Evolutionary conservation across 176 grass and related monocot genomes (phyloP), one percentile per base, ranked within the genome.

Genomic region (Bromus sterilis): DNA sequence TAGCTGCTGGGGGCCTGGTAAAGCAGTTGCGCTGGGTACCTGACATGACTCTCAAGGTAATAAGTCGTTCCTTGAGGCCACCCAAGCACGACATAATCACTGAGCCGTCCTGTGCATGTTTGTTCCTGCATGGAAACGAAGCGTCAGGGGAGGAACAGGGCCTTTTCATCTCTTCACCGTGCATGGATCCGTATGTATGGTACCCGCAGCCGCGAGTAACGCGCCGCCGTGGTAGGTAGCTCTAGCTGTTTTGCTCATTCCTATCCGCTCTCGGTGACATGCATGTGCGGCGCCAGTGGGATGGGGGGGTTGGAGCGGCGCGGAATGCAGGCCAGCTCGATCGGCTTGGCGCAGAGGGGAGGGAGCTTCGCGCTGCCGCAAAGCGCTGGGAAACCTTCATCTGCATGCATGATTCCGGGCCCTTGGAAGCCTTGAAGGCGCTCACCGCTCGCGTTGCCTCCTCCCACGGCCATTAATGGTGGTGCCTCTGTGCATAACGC

Each of bases 311-410:
- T 26, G 7, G 69, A n/a, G 69, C 61, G 82, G 87, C 87, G 87
- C 82, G 56, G 72, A 81, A 89, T 81, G 82, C 78, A 11, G 71
- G 82, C 82, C 78, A 85, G 87, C 87, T 85, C 87, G 41, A n/a
- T 15, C 32, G 9, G 7, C 9, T 68, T n/a, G n/a, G n/a, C n/a
- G n/a, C n/a, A n/a, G n/a, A n/a, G n/a, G n/a, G n/a, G n/a, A n/a
- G 23, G 9, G 33, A 40, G 76, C 55, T 71, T 65, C 78, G 26
- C 37, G 36, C 60, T 29, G 59, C 33, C 84, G 69, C 69, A 75
- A 75, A 49, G 70, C 41, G 14, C 11, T 7, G 9, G 20, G 2
- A 2, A 4, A 18, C 18, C 20, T 6, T n/a, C n/a, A n/a, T n/a
- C n/a, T n/a, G n/a, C n/a, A n/a, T n/a, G 32, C 33, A 76, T 84